Conservation (phyloP, 2,329 filamentous ascomycete species). For the Colletotrichum spaethianum region DNA sequence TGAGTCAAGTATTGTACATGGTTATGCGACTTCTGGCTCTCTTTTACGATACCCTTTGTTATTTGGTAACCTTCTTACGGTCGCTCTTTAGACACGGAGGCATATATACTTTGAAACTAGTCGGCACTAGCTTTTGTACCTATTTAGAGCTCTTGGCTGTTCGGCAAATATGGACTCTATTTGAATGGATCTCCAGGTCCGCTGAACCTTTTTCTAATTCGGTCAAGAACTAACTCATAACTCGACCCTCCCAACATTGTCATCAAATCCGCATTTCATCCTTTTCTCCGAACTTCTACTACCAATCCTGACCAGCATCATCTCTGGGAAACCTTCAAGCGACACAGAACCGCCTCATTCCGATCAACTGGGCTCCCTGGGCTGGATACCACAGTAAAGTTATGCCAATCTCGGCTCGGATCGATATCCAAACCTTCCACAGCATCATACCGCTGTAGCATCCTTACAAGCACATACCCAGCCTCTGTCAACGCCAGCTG, state of each 20-base stretch:
- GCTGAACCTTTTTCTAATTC: too few species aligned
- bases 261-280: too few species aligned
- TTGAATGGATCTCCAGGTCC: neutral
- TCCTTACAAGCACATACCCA: constrained; percentile 44
- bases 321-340: constrained; percentile 7
- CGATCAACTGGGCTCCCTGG: constrained; percentile 31
- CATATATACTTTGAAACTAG: neutral
- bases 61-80: constrained; percentile 7
- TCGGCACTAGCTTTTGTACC: neutral
- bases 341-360: constrained; percentile 29
- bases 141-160: neutral
- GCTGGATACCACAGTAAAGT: constrained; percentile 30
- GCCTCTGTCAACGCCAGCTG: constrained; percentile 50
- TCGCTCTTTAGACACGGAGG: neutral
- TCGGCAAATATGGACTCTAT: neutral
- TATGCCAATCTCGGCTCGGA: constrained; percentile 15
- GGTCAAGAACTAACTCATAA: neutral
- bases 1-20: constrained; percentile 41
- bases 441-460: constrained; percentile 45
- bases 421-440: constrained; percentile 36
- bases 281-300: neutral
- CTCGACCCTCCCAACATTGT: neutral
- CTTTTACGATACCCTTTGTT: constrained; percentile 41
- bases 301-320: neutral
- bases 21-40: constrained; percentile 22